phyloP scores from a whole-genome alignment of 2,329 filamentous ascomycete species.

The Ceratocystis huliohia region DNA sequence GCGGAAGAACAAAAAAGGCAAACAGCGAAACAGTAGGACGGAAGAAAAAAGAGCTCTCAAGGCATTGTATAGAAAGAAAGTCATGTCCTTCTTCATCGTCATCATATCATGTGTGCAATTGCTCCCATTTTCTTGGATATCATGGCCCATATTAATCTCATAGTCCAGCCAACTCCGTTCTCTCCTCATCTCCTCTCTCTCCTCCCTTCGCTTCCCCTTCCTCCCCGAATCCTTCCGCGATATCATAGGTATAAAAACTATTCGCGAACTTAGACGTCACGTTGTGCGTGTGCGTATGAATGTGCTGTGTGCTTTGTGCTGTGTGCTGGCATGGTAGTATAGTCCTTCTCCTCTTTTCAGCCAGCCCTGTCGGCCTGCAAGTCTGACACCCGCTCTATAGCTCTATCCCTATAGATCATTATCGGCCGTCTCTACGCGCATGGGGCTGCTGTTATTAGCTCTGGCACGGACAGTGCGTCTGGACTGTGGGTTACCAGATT shows the following conservation, averaged over 20 bases:
- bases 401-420: background rate
- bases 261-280: background rate
- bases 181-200: too few relatives aligned
- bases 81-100: background rate
- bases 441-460: slow-evolving; percentile 17
- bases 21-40: too few relatives aligned
- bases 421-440: slow-evolving; percentile 13
- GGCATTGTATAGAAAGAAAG: background rate
- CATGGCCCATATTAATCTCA: slow-evolving; percentile 6
- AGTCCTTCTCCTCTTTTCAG: background rate
- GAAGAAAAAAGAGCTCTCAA: background rate
- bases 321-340: background rate
- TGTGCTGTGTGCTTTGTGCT: too few relatives aligned
- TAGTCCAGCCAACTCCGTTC: background rate
- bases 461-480: background rate
- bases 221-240: background rate
- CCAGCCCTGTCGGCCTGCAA: background rate
- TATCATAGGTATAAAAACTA: slow-evolving; percentile 6
- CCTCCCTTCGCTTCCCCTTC: too few relatives aligned
- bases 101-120: slow-evolving; percentile 7
- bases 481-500: background rate
- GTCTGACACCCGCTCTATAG: too few relatives aligned
- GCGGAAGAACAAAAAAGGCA: too few relatives aligned
- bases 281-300: background rate
- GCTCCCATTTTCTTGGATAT: slow-evolving; percentile 7